These are phyloP conservation scores for Mucor lusitanicus DNA, from an alignment of 371 early-diverging fungal genomes.

Conservation along the genomic window DNA sequence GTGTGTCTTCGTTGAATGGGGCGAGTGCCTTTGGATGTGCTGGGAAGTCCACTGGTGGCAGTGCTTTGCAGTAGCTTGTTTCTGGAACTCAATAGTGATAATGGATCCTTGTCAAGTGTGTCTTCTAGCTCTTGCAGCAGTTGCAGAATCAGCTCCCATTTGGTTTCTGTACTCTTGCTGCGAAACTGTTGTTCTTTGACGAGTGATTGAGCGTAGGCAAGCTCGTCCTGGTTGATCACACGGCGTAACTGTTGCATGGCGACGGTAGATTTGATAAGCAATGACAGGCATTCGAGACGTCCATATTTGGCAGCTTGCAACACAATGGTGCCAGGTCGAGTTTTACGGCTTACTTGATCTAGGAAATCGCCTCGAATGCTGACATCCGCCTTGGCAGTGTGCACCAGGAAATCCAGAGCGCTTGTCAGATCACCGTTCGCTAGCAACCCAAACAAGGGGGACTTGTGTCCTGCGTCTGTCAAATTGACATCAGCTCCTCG, in stretches of 20 bases:
- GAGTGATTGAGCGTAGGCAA: constrained; percentile 4
- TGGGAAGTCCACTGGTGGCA: neutral
- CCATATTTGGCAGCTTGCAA: constrained; percentile 36
- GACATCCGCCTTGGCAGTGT: constrained; percentile 18
- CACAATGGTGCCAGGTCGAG: constrained; percentile 18
- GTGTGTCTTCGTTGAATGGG: constrained; percentile 1
- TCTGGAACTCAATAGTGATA: neutral
- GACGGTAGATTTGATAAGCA: constrained; percentile 13
- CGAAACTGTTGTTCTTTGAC: constrained; percentile 10
- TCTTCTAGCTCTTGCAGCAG: constrained; percentile 21
- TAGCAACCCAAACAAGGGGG: constrained; percentile 38
- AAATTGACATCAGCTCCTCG: constrained; percentile 57
- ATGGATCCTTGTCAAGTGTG: constrained; percentile 4
- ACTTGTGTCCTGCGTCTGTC: constrained; percentile 29
- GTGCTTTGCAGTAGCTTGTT: neutral
- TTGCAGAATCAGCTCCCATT: neutral
- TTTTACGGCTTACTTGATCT: constrained; percentile 13
- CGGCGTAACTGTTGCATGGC: constrained; percentile 15
- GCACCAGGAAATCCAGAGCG: constrained; percentile 25
- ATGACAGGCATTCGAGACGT: constrained; percentile 13
- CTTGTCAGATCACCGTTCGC: constrained; percentile 32
- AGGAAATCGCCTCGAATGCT: constrained; percentile 26
- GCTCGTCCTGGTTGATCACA: constrained; percentile 2
- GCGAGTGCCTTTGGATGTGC: neutral
- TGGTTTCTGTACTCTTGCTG: neutral